phyloP scores from a whole-genome alignment of 2,329 filamentous ascomycete species.

The Beauveria brongniartii region DNA sequence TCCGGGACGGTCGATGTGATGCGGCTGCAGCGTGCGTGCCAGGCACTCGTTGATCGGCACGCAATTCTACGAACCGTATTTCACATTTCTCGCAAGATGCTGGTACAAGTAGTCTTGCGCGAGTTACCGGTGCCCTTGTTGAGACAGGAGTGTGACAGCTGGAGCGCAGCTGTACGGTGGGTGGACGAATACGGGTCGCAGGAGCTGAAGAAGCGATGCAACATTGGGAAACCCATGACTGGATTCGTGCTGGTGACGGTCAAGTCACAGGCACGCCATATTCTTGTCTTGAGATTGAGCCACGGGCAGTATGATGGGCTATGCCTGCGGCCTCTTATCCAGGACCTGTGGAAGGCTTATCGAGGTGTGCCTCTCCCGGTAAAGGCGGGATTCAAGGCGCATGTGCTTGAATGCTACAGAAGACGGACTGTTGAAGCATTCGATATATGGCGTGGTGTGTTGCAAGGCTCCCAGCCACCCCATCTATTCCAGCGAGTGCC shows the following conservation, averaged over 20 bases:
- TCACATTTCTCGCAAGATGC: background rate
- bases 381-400: background rate
- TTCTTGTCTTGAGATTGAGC: background rate
- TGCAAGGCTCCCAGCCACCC: background rate
- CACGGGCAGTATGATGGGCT: constrained; percentile 2
- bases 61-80: background rate
- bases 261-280: background rate
- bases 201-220: background rate
- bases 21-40: background rate
- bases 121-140: background rate
- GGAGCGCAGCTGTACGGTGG: background rate
- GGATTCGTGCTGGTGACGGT: background rate
- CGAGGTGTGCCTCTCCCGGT: background rate
- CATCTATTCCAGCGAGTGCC: background rate
- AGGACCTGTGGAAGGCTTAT: background rate
- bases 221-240: background rate
- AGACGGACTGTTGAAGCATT: background rate
- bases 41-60: background rate
- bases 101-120: background rate
- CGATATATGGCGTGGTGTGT: background rate
- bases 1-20: background rate
- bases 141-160: background rate
- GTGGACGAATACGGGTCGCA: background rate
- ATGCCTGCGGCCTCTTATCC: background rate
- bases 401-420: background rate